phyloP scores from a whole-genome alignment of 345 rosid genomes.

The Camelina sativa region DNA sequence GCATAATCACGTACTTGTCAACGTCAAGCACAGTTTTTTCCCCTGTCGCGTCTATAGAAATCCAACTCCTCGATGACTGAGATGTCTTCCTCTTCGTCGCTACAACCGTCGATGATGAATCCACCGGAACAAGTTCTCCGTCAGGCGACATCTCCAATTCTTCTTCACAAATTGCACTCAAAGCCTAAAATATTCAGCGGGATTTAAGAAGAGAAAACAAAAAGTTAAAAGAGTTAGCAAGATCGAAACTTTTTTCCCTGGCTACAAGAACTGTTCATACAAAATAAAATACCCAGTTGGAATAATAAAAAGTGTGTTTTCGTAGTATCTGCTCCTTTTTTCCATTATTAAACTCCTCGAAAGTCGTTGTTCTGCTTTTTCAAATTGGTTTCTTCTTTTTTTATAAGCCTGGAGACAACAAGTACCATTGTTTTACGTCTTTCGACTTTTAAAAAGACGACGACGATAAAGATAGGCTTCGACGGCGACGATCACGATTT shows the following conservation, averaged over 20 bases:
- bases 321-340: conserved; percentile 27
- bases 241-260: not conserved
- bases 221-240: not conserved
- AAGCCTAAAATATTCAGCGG: not conserved
- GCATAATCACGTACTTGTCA: conserved; percentile 89
- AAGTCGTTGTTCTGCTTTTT: not conserved
- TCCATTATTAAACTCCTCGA: not conserved
- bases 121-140: conserved; percentile 68
- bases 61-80: conserved; percentile 73
- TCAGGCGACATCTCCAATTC: conserved; percentile 56
- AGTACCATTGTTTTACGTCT: not conserved
- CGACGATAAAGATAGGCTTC: not conserved
- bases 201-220: not conserved
- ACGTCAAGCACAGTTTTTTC: conserved; percentile 66
- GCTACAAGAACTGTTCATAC: not conserved
- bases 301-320: conserved; percentile 9
- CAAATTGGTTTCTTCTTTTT: not conserved
- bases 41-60: conserved; percentile 63
- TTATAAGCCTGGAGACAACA: not conserved
- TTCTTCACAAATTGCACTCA: conserved; percentile 2
- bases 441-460: not conserved
- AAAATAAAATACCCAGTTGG: not conserved
- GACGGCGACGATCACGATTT: not conserved
- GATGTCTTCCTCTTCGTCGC: conserved; percentile 79
- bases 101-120: conserved; percentile 53